phyloP scores from a whole-genome alignment of 306 rosid species.

The Mimosa pudica region DNA sequence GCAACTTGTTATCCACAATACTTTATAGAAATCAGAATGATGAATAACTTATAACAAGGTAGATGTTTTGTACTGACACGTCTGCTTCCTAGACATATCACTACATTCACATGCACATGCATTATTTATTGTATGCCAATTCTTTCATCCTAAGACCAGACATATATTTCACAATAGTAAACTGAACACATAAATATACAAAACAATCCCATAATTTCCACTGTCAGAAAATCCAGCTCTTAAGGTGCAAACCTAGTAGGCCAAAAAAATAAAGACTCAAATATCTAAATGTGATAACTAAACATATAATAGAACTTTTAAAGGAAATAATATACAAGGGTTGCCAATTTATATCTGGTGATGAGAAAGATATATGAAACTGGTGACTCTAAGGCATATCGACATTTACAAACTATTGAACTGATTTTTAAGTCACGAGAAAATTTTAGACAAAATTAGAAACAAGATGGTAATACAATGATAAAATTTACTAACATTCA shows the following conservation, averaged over 20 bases:
- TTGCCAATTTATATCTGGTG: slow-evolving; percentile 25
- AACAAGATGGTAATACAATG: slow-evolving; percentile 49
- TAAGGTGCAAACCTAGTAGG: slow-evolving; percentile 10
- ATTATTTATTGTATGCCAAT: slow-evolving; percentile 24
- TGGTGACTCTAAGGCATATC: neutral
- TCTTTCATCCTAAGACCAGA: slow-evolving; percentile 28
- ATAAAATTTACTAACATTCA: slow-evolving; percentile 74
- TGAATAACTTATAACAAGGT: slow-evolving; percentile 21
- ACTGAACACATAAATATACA: slow-evolving; percentile 24
- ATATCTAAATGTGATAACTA: neutral
- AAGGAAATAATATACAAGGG: neutral
- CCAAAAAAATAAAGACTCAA: slow-evolving; percentile 3
- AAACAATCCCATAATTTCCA: slow-evolving; percentile 25
- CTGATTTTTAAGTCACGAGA: slow-evolving; percentile 32
- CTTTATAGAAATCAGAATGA: slow-evolving; percentile 31
- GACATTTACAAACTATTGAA: slow-evolving; percentile 23
- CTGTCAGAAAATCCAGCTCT: slow-evolving; percentile 34
- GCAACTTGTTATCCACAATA: slow-evolving; percentile 35
- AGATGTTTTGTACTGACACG: slow-evolving; percentile 21
- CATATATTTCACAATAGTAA: slow-evolving; percentile 16
- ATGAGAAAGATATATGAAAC: slow-evolving; percentile 18
- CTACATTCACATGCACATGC: slow-evolving; percentile 34
- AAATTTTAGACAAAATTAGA: slow-evolving; percentile 27
- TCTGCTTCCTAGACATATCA: slow-evolving; percentile 24
- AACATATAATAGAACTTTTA: slow-evolving; percentile 4